Evolutionary conservation across 768 basidiomycete genomes (phyloP), one percentile per base, ranked within the genome.

Genomic region (Russula sp.): DNA sequence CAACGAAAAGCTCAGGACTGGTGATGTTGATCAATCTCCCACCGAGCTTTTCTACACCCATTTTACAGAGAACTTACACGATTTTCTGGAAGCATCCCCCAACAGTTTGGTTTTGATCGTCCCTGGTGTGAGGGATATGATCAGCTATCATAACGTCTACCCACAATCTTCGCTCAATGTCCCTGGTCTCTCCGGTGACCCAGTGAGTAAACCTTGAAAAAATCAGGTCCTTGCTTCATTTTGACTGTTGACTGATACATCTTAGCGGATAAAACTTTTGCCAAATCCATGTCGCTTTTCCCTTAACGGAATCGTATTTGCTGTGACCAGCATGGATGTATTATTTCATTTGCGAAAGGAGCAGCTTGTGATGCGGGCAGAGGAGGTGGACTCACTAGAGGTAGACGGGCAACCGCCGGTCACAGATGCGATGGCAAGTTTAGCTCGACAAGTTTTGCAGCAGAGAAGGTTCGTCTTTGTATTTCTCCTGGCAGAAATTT

Each of bases 281-380:
- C 90, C 96, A 3, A 99, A 98, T 67, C 97, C 97, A 0, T 82
- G 85, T 14, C 79, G 80, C 6, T 94, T 98, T 73, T 80, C 81
- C n/a, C 74, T 99, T 64, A 94, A 98, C 70, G 90, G 84, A 46
- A 74, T 97, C 49, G 76, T 81, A 4, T 89, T 99, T 67, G 90
- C 82, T 3, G 79, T 83, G 14, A 87, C 82, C n/a, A 91, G 90
- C 64, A 84, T 92, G 29, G 97, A 99, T 71, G 82, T 86, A 0
- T 75, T 98, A 22, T 96, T 94, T 75, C 93, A 97, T 70, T 78
- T 98, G 1, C 83, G 86, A 54, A 90, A 86, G 67, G 89, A 96
- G 66, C 90, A 96, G 71, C 83, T 84, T 60, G 75, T 86, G 64
- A 86, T 83, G 70, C 79, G 81, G 32, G 85, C 84, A 2, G 77